Base-by-base conservation (phyloP, 108 stramenopile genomes). In the Skeletonema marinoi region DNA sequence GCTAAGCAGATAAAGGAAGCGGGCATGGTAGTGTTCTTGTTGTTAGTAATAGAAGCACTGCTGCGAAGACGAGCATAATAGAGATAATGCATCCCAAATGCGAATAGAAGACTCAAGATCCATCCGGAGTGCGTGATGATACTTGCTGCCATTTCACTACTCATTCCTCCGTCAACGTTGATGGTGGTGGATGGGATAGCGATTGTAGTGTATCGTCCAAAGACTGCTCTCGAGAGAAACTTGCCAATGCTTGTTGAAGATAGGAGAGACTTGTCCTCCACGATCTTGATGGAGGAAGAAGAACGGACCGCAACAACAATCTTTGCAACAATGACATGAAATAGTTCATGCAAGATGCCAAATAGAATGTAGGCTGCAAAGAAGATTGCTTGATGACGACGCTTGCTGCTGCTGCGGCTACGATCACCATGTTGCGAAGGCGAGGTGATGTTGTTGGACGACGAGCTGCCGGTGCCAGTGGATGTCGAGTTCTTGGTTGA, bases 41-140 rank as follows among this genome's bases (percentile, higher is more conserved):
- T 38, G n/a, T 5, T 9, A 3, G 19, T 4, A 71, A 5, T 11
- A 17, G 4, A 1, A 25, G 10, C 11, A 2, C 10, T 16, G 33
- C 6, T 25, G 25, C 36, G 36, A 36, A 36, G 41, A n/a, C 60
- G 12, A 30, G 35, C 30, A 58, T 44, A 17, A 42, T 39, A 59
- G 6, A 51, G 50, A 19, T 19, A 51, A 21, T 78, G 73, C 59
- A 87, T 19, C 21, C 62, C 41, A 11, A 74, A 31, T 17, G 83
- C 83, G 19, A 90, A 8, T 6, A 73, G 3, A 11, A 73, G 30
- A 41, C 88, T 91, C 31, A 82, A 65, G 42, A 88, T 85, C 90
- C 90, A 91, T 64, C 88, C 90, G 1, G 75, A 74, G 65, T 88
- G 88, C 21, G 83, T 83, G 41, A 88, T 70, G 48, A 69, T 63